Conservation (phyloP, 768 basidiomycete species). For the Leccinum barrowsii region DNA sequence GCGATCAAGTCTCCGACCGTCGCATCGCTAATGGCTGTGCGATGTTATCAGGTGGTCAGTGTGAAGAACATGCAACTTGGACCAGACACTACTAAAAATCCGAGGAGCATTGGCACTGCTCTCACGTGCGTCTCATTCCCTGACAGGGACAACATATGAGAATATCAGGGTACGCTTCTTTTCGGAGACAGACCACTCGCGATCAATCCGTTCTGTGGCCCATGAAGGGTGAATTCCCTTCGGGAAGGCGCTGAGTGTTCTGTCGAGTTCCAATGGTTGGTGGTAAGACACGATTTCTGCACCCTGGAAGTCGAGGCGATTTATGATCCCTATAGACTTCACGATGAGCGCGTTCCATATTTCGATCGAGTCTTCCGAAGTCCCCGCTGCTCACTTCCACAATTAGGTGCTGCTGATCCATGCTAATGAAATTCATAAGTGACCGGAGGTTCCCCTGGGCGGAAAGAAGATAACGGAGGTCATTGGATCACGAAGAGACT, state of each 20-base stretch:
- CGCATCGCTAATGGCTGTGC: conserved; percentile 15
- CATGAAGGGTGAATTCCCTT: conserved; percentile 35
- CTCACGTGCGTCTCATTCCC: conserved; percentile 29
- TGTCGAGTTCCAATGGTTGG: conserved; percentile 36
- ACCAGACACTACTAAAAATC: conserved; percentile 36
- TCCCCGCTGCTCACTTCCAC: conserved; percentile 25
- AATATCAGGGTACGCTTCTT: conserved; percentile 35
- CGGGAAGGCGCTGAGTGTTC: conserved; percentile 34
- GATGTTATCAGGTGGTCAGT: conserved; percentile 42
- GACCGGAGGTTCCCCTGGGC: conserved; percentile 31
- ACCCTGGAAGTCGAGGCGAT: conserved; percentile 15
- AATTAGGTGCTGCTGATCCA: conserved; percentile 4
- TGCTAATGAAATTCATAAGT: conserved; percentile 13
- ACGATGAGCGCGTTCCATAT: conserved; percentile 25
- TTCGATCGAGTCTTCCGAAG: conserved; percentile 46
- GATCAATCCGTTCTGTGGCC: conserved; percentile 9
- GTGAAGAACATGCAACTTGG: conserved; percentile 34
- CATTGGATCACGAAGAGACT: conserved; percentile 8
- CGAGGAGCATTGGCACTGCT: conserved; percentile 39
- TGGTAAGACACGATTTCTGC: conserved; percentile 32
- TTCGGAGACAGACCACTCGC: conserved; percentile 33
- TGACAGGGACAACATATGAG: conserved; percentile 22
- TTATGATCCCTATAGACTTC: conserved; percentile 20
- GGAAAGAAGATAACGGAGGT: conserved; percentile 18
- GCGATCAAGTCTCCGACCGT: conserved; percentile 22